Evolutionary conservation across 2,329 filamentous ascomycete genomes (phyloP).

Genomic region (Arthrobotrys conoides): DNA sequence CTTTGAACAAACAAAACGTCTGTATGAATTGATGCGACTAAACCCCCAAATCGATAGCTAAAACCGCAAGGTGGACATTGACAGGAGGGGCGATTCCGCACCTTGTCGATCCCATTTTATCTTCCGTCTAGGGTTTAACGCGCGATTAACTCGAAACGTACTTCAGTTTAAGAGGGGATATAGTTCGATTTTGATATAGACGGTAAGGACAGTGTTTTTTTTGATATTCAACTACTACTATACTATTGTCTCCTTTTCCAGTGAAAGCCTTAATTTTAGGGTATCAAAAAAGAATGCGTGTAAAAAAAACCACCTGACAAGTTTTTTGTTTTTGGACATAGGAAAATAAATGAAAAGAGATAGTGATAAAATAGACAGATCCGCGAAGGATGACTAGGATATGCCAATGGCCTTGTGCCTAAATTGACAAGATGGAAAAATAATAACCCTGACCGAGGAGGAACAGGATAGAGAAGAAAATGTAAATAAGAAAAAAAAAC

Average conservation of each 20-base stretch:
- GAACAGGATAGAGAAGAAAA: slow-evolving; percentile 19
- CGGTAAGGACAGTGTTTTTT: slow-evolving; percentile 32
- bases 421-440: slow-evolving; percentile 32
- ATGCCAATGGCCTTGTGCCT: slow-evolving; percentile 11
- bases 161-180: slow-evolving; percentile 40
- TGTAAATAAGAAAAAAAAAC: slow-evolving; percentile 4
- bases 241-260: slow-evolving; percentile 42
- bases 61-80: slow-evolving; percentile 53
- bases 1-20: slow-evolving; percentile 35
- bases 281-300: slow-evolving; percentile 49
- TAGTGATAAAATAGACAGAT: slow-evolving; percentile 2
- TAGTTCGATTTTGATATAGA: slow-evolving; percentile 54
- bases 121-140: slow-evolving; percentile 57
- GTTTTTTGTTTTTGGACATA: slow-evolving; percentile 11
- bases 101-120: slow-evolving; percentile 58
- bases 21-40: slow-evolving; percentile 12
- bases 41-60: background rate
- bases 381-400: slow-evolving; percentile 32
- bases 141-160: slow-evolving; percentile 59
- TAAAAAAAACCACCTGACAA: slow-evolving; percentile 36
- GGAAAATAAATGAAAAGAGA: slow-evolving; percentile 7
- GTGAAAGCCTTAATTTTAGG: slow-evolving; percentile 43
- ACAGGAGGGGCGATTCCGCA: slow-evolving; percentile 55
- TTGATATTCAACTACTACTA: slow-evolving; percentile 16
- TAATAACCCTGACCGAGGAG: slow-evolving; percentile 25